Conservation (phyloP, 2,329 filamentous ascomycete species). For the Ophiostoma himal-ulmi region DNA sequence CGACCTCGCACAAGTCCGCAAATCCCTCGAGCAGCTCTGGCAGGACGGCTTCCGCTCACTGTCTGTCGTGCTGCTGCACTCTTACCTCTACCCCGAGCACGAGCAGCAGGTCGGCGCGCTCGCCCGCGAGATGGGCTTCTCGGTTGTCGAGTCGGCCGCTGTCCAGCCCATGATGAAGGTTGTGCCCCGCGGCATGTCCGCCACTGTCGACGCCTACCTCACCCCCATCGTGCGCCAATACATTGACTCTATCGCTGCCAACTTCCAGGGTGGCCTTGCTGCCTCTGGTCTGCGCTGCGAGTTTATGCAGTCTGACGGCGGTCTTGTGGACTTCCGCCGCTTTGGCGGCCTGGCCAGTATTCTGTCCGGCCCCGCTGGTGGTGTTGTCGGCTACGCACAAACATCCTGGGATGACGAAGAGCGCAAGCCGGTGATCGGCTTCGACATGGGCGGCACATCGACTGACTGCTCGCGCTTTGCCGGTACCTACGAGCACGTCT, state of each 20-base stretch:
- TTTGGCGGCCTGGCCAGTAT: slow-evolving; percentile 47
- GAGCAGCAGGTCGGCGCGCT: slow-evolving; percentile 22
- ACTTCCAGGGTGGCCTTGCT: slow-evolving; percentile 59
- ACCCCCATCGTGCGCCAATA: slow-evolving; percentile 67
- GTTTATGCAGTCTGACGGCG: slow-evolving; percentile 64
- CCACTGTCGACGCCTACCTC: slow-evolving; percentile 69
- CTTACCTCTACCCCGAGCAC: slow-evolving; percentile 26
- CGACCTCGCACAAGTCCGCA: slow-evolving; percentile 47
- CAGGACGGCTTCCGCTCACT: slow-evolving; percentile 48
- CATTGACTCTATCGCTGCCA: slow-evolving; percentile 58
- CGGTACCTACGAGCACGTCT: slow-evolving; percentile 62
- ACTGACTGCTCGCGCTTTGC: slow-evolving; percentile 35
- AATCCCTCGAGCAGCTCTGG: slow-evolving; percentile 55
- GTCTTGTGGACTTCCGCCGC: slow-evolving; percentile 26
- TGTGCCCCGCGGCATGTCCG: slow-evolving; percentile 62
- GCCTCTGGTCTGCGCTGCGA: slow-evolving; percentile 54
- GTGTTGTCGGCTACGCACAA: slow-evolving; percentile 67
- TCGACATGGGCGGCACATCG: slow-evolving; percentile 45
- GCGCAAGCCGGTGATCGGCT: slow-evolving; percentile 64
- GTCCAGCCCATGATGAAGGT: slow-evolving; percentile 54
- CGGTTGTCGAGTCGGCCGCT: slow-evolving; percentile 16
- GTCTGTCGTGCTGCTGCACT: slow-evolving; percentile 35
- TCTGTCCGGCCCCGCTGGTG: slow-evolving; percentile 63
- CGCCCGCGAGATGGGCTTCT: slow-evolving; percentile 22
- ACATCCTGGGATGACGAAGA: slow-evolving; percentile 64